Base-by-base conservation (phyloP, 768 basidiomycete genomes). In the Amanita fuliginea region DNA sequence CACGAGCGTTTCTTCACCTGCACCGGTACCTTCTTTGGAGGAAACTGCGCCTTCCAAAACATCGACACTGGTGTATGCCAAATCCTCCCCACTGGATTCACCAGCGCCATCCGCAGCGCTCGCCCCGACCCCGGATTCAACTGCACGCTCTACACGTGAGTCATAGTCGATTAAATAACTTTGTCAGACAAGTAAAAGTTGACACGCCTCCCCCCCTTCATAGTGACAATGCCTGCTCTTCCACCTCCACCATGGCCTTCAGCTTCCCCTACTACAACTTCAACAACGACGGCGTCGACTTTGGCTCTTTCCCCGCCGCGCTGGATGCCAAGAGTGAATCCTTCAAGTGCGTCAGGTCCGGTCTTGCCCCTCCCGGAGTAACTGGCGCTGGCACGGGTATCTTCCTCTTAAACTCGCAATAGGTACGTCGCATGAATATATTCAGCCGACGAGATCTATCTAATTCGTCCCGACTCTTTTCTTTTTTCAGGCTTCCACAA, bases 61-160 rank as follows among this genome's bases (percentile, higher is more conserved):
- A 47, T 47, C 24, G 26, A 39, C 10, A 32, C 37, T 30, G 37
- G 37, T 9, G 11, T 24, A 34, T 46, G 45, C 19, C 45, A 46
- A 33, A 18, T 18, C 33, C 22, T 46, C 45, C 45, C 45, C 11
- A 18, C 10, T 3, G 30, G 34, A 3, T 46, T 0, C 45, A 32
- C 33, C 3, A 36, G 34, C 45, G 4, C n/a, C 19, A 35, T 46
- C 18, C 35, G 13, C 10, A 46, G 45, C 22, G 33, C 30, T 16
- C 45, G 45, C 18, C 45, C 45, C n/a, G 45, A 46, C 22, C 45
- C 45, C 13, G 45, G 45, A 19, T 46, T 46, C 33, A 46, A 46
- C 32, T 46, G 45, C 32, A 46, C 45, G n/a, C 26, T 46, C 33
- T 46, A 21, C 33, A 35, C 4, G 45, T 46, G 35, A 34, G 45